A percentile compares a stretch with the other conserved stretches of the same genome.
Conservation (phyloP, 441 rosid species). For the Biscutella laevigata region DNA sequence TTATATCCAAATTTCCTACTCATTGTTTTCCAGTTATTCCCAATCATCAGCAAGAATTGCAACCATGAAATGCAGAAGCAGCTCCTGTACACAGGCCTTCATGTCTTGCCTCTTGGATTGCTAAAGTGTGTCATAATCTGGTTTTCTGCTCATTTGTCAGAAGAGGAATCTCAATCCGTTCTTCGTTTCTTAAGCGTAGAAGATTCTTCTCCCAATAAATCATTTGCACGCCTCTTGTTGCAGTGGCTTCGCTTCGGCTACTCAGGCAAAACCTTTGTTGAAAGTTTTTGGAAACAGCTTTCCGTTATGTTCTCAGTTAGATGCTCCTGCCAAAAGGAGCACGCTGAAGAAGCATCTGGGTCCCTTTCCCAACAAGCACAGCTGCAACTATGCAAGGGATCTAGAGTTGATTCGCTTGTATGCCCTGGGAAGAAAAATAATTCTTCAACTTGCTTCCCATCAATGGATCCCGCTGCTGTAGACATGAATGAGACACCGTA, state of each 20-base stretch:
- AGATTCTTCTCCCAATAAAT: conserved; percentile 25
- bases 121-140: conserved; percentile 57
- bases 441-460: conserved; percentile 19
- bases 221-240: conserved; percentile 46
- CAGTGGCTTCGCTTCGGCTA: conserved; percentile 56
- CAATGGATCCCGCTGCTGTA: conserved; percentile 17
- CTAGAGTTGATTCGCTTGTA: conserved; percentile 13
- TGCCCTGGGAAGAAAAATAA: conserved; percentile 26
- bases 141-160: conserved; percentile 60
- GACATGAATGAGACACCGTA: conserved; percentile 33
- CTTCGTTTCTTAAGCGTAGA: conserved; percentile 36
- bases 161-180: conserved; percentile 46
- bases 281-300: conserved; percentile 42
- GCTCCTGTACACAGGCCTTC: conserved; percentile 51
- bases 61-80: conserved; percentile 47
- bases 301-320: conserved; percentile 38
- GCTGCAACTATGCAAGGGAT: conserved; percentile 1
- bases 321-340: conserved; percentile 32
- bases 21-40: conserved; percentile 40
- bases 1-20: background rate
- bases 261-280: conserved; percentile 47
- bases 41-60: conserved; percentile 42
- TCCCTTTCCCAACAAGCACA: conserved; percentile 22
- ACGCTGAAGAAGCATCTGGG: conserved; percentile 30
- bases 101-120: conserved; percentile 68